These are phyloP conservation scores for Leptographium procerum DNA, from an alignment of 2,329 filamentous ascomycete genomes.

Conservation along the genomic window DNA sequence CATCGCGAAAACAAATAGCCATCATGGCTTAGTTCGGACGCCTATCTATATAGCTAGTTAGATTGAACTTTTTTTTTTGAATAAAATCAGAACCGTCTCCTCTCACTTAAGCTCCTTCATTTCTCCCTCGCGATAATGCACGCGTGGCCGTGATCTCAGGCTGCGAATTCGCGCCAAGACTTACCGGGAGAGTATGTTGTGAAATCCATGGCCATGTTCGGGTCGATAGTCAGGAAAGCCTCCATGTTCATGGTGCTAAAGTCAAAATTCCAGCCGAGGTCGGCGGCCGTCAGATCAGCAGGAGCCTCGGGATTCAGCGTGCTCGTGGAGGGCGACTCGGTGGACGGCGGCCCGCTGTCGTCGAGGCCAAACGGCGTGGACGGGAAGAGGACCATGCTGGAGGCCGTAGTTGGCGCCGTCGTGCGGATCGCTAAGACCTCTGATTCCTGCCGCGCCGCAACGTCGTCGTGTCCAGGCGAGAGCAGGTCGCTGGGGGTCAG, in stretches of 20 bases:
- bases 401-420: not conserved
- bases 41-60: not conserved
- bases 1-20: too few relatives aligned
- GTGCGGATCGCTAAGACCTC: not conserved
- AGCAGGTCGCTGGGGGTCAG: not conserved
- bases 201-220: constrained; percentile 6
- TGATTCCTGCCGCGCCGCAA: not conserved
- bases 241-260: constrained; percentile 14
- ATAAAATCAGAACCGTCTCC: not conserved
- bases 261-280: constrained; percentile 12
- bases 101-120: not conserved
- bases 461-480: not conserved
- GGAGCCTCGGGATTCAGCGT: constrained; percentile 1
- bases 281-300: constrained; percentile 9
- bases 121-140: too few relatives aligned
- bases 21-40: not conserved
- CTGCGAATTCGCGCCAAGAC: not conserved
- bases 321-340: not conserved
- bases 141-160: too few relatives aligned
- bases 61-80: not conserved
- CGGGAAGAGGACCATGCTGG: not conserved
- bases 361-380: constrained; percentile 1
- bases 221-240: constrained; percentile 11
- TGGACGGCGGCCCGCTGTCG: constrained; percentile 1
- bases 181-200: not conserved